phyloP scores from a whole-genome alignment of 2,329 filamentous ascomycete genomes.

The Tolypocladium ovalisporum region DNA sequence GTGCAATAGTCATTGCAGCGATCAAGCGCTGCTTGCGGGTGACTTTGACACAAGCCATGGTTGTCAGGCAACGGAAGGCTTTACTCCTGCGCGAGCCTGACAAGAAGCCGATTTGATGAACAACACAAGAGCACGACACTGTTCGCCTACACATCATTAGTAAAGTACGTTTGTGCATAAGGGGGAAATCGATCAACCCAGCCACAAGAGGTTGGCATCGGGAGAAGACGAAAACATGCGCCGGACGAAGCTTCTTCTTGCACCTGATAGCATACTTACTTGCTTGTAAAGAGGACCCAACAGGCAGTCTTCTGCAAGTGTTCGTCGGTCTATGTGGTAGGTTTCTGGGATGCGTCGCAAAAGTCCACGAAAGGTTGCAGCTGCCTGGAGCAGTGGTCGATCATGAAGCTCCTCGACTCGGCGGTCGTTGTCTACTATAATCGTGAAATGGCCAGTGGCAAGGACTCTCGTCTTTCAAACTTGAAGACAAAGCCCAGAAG shows the following conservation, averaged over 20 bases:
- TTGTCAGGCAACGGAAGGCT: not conserved
- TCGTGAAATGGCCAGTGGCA: not conserved
- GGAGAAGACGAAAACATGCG: too few relatives aligned
- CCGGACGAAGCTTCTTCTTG: not conserved
- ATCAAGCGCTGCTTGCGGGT: constrained; percentile 32
- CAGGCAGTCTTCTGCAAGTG: not conserved
- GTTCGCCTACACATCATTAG: not conserved
- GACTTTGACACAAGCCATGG: constrained; percentile 11
- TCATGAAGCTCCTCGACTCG: not conserved
- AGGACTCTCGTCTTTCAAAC: not conserved
- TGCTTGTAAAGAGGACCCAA: not conserved
- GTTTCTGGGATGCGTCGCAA: not conserved
- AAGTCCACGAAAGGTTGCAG: not conserved
- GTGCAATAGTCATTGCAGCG: constrained; percentile 36
- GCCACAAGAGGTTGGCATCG: too few relatives aligned
- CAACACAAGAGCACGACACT: not conserved
- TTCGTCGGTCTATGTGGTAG: not conserved
- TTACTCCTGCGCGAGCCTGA: not conserved
- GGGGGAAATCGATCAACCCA: too few relatives aligned
- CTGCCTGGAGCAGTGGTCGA: not conserved
- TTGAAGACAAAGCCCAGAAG: not conserved
- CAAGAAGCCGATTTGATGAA: not conserved
- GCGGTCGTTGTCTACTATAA: not conserved
- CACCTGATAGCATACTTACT: not conserved
- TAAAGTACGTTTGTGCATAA: not conserved